Conservation (phyloP, 129 eudicot genomes). For the carrot (Daucus carota) region DH1_v3.0 NC_030385.2:1329501-1330000, state of each 20-base stretch:
- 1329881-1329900: not conserved
- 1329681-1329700: not conserved
- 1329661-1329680: not conserved
- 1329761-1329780: not conserved
- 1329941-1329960: not conserved
- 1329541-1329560: constrained; percentile 96
- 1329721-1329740: not conserved
- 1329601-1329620: not conserved
- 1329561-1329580: not conserved
- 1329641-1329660: constrained; percentile 1
- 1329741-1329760: not conserved
- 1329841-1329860: not conserved
- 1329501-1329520: constrained; percentile 95
- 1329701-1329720: not conserved
- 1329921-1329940: not conserved
- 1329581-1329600: not conserved
- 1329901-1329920: not conserved
- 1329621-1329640: not conserved
- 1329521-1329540: constrained; percentile 86
- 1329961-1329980: constrained; percentile 7
- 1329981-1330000: not conserved
- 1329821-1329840: not conserved
- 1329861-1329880: not conserved
- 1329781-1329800: constrained; percentile 6
- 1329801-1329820: constrained; percentile 5